phyloP scores from a whole-genome alignment of 108 stramenopile species.

The Cyclotella sp. region DNA sequence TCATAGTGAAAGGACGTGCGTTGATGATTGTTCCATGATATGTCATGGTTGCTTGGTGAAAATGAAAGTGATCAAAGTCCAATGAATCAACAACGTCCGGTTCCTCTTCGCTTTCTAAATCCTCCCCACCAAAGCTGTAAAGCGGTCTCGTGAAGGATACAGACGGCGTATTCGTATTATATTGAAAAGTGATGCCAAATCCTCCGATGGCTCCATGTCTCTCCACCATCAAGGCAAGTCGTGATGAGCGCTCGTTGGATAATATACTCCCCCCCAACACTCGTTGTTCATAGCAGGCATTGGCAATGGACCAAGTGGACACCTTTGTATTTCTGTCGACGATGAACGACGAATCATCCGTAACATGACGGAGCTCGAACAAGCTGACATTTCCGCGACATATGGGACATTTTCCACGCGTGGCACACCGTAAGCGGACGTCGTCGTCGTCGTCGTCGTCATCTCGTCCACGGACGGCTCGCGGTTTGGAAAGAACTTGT shows the following conservation, averaged over 20 bases:
- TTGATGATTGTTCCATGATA: constrained; percentile 51
- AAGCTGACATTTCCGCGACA: constrained; percentile 31
- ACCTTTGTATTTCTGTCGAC: constrained; percentile 12
- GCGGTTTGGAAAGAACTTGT: not conserved
- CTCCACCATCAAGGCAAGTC: not conserved
- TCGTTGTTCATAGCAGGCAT: constrained; percentile 15
- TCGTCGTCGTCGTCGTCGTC: constrained; percentile 11
- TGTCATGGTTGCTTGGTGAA: constrained; percentile 57
- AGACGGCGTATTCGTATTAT: not conserved
- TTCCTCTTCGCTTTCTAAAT: not conserved
- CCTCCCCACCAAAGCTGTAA: not conserved
- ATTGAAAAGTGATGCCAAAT: constrained; percentile 26
- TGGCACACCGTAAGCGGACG: not conserved
- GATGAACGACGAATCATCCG: not conserved
- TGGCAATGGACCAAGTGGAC: constrained; percentile 28
- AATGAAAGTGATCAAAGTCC: constrained; percentile 44
- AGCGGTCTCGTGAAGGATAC: constrained; percentile 1
- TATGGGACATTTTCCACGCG: constrained; percentile 42
- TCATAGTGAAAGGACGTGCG: not conserved
- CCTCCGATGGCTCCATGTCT: constrained; percentile 11
- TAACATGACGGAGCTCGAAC: constrained; percentile 29
- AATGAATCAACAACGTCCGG: not conserved
- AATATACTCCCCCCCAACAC: not conserved
- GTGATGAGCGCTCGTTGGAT: not conserved
- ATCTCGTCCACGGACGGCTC: not conserved